These are phyloP conservation scores for Discostella stelligeroides DNA, from an alignment of 108 stramenopile genomes.

Conservation along the genomic window DNA sequence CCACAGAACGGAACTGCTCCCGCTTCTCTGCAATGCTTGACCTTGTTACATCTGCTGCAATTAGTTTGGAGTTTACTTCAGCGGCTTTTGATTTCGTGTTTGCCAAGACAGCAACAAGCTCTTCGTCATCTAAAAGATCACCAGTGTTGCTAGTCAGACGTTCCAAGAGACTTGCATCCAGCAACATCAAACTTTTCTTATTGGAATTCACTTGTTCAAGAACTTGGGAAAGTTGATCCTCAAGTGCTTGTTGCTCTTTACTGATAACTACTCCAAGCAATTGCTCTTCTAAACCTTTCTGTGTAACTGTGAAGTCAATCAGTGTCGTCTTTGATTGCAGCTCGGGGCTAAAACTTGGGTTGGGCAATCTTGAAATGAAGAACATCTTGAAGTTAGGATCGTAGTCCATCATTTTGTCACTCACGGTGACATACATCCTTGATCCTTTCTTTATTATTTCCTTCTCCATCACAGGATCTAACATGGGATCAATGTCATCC, in stretches of 20 bases:
- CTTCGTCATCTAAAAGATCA: conserved; percentile 89
- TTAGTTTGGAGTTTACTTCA: conserved; percentile 86
- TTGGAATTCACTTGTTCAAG: conserved; percentile 91
- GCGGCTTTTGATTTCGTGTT: conserved; percentile 92
- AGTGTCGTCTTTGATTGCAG: conserved; percentile 93
- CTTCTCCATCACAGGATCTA: conserved; percentile 92
- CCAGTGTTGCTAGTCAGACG: conserved; percentile 86
- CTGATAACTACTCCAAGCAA: conserved; percentile 90
- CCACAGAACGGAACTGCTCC: conserved; percentile 91
- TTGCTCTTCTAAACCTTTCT: conserved; percentile 92
- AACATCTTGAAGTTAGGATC: conserved; percentile 84
- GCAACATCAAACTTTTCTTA: conserved; percentile 81
- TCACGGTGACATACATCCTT: conserved; percentile 74
- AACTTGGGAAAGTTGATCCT: conserved; percentile 91
- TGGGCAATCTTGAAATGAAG: conserved; percentile 91
- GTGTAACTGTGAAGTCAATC: conserved; percentile 93
- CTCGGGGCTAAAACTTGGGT: conserved; percentile 91
- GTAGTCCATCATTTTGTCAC: conserved; percentile 91
- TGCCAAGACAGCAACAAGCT: conserved; percentile 86
- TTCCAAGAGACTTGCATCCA: conserved; percentile 88
- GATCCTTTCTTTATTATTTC: conserved; percentile 84
- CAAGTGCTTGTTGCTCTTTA: conserved; percentile 91
- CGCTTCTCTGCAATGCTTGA: conserved; percentile 88
- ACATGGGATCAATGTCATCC: conserved; percentile 92
- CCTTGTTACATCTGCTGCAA: conserved; percentile 87